Evolutionary conservation across 176 grass and related monocot genomes (phyloP), one percentile per base, ranked within the genome.

Genomic region (Avena sativa): DNA sequence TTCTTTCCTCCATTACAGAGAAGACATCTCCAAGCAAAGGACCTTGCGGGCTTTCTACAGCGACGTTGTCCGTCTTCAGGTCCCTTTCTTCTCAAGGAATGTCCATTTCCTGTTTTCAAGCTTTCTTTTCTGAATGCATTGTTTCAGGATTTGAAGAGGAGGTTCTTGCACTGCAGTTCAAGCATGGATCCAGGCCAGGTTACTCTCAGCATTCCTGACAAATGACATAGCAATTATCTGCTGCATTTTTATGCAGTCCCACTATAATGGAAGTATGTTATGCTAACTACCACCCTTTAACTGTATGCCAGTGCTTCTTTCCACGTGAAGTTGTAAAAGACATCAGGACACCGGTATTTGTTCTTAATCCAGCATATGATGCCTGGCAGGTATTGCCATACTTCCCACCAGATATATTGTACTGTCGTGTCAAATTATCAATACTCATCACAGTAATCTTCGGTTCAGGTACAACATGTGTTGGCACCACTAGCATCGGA

Each of bases 321-420:
- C 88, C 93, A 56, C 71, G 83, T 34, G 91, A 98, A 86, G 78
- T 98, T 83, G 74, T 98, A 15, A 98, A 90, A 80, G 86, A 84
- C 64, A 88, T 93, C 46, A 82, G n/a, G 4, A 95, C 88, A 62
- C 89, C 93, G 59, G 50, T 93, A 68, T 98, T 98, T 80, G 52
- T 98, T 89, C 93, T 98, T 86, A 98, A 98, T 78, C 86, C 93
- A 66, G 89, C 93, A 8, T 95, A 95, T 81, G 93, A 95, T 83
- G 81, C 89, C 78, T 98, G 93, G 91, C 95, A 95, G 95, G 95
- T 98, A 85, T 81, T 1, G 11, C 83, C 72, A 64, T 79, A 12
- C 15, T 2, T 28, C 60, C 6, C 77, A 80, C 67, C 46, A 67
- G 10, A 43, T 17, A 71, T 81, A 49, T 83, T 76, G 16, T 70